Percentiles rank a stretch among this genome's conserved stretches.
Conservation (phyloP, 179 eudicot genomes). For the Silene noctiflora region DNA sequence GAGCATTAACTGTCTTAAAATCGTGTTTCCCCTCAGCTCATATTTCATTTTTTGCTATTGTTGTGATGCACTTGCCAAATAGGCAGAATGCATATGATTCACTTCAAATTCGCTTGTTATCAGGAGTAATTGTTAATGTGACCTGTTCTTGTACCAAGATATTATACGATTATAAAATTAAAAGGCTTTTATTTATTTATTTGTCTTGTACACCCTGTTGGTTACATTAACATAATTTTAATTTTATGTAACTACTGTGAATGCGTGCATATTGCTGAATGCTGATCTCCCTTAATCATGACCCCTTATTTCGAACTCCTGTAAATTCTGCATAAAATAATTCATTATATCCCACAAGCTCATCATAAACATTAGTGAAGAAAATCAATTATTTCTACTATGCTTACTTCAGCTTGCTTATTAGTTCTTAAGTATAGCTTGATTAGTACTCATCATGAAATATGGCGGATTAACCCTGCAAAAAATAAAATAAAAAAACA, state of each 20-base stretch:
- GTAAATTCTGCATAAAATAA: conserved; percentile 17
- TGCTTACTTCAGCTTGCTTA: conserved; percentile 7
- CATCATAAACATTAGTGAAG: too few relatives aligned
- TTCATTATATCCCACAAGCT: too few relatives aligned
- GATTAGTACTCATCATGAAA: not conserved
- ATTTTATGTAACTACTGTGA: not conserved
- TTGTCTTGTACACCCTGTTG: not conserved
- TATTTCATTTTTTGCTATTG: not conserved
- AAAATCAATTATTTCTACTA: not conserved
- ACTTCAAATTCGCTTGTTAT: too few relatives aligned
- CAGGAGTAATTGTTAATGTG: not conserved
- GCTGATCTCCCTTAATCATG: not conserved
- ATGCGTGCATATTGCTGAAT: not conserved
- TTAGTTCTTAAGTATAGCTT: not conserved
- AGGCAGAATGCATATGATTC: not conserved
- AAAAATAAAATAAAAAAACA: not conserved
- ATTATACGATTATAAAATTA: not conserved
- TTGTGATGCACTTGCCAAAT: not conserved
- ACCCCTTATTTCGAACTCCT: conserved; percentile 3
- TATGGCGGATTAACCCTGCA: conserved; percentile 14
- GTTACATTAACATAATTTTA: not conserved
- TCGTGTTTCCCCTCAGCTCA: not conserved
- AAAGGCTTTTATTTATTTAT: not conserved
- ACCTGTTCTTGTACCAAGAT: conserved; percentile 1
- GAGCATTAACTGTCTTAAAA: not conserved